Evolutionary conservation across 805 yeast genomes (phyloP).

Genomic region (Teunomyces cretensis): DNA sequence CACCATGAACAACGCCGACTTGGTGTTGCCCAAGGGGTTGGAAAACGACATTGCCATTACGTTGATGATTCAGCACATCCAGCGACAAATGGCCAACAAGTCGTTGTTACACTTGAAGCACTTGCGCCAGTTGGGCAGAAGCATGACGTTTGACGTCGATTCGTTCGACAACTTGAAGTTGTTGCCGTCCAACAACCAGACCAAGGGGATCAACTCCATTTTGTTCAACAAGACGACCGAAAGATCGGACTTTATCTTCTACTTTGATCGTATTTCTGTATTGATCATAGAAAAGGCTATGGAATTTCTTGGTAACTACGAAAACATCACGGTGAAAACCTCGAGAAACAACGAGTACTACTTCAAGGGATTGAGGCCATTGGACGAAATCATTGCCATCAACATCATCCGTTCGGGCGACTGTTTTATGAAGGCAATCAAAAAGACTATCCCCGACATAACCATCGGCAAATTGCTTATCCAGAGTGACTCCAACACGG

Average conservation of each 20-base stretch:
- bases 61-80: slow-evolving; percentile 75
- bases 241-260: slow-evolving; percentile 80
- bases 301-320: slow-evolving; percentile 49
- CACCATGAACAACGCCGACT: slow-evolving; percentile 76
- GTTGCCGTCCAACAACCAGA: slow-evolving; percentile 60
- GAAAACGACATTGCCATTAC: slow-evolving; percentile 81
- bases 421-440: slow-evolving; percentile 78
- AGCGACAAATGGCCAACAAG: slow-evolving; percentile 64
- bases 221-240: slow-evolving; percentile 54
- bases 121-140: slow-evolving; percentile 55
- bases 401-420: slow-evolving; percentile 90
- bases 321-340: slow-evolving; percentile 29
- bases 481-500: slow-evolving; percentile 84
- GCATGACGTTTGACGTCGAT: slow-evolving; percentile 29
- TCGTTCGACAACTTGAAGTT: slow-evolving; percentile 31
- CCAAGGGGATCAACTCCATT: slow-evolving; percentile 68
- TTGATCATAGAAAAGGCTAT: slow-evolving; percentile 68
- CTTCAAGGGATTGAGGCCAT: slow-evolving; percentile 42
- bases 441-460: slow-evolving; percentile 74
- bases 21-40: slow-evolving; percentile 87
- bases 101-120: slow-evolving; percentile 67
- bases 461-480: slow-evolving; percentile 80
- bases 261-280: slow-evolving; percentile 79
- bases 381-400: slow-evolving; percentile 63
- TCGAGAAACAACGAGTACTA: slow-evolving; percentile 13